Percentiles rank a stretch among this genome's conserved stretches.
Evolutionary conservation across 23 red algal genomes (phyloP).

Genomic region (Gracilaria caudata): DNA sequence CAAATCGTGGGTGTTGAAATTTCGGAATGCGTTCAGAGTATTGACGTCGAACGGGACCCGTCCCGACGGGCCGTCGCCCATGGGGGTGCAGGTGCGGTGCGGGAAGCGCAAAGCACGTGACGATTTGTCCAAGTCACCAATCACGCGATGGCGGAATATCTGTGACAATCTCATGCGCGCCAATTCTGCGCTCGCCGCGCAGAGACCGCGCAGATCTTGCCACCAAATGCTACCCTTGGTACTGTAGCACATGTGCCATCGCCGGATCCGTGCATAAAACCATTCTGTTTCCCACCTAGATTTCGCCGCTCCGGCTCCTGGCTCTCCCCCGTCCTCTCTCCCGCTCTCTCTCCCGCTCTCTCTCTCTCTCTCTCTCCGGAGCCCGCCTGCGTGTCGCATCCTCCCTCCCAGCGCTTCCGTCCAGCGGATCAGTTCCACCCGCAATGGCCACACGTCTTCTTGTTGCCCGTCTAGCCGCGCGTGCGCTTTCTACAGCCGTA

Average conservation of each 20-base stretch:
- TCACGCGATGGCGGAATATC: neutral
- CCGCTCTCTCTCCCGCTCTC: too few relatives aligned
- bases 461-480: constrained; percentile 18
- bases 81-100: neutral
- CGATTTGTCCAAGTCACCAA: neutral
- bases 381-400: neutral
- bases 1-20: too few relatives aligned
- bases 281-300: too few relatives aligned
- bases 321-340: neutral
- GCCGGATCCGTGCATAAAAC: neutral
- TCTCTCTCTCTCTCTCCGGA: neutral
- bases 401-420: neutral
- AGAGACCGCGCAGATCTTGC: neutral
- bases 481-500: constrained; percentile 20
- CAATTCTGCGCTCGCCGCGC: neutral
- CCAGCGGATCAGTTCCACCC: neutral
- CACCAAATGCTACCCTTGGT: neutral
- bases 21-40: too few relatives aligned
- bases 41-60: too few relatives aligned
- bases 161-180: constrained; percentile 8
- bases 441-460: constrained; percentile 24
- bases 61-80: too few relatives aligned
- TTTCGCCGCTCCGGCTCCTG: neutral
- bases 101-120: neutral
- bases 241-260: neutral